Evolutionary conservation across 768 basidiomycete genomes (phyloP).

Genomic region (Amanita subjunquillea): DNA sequence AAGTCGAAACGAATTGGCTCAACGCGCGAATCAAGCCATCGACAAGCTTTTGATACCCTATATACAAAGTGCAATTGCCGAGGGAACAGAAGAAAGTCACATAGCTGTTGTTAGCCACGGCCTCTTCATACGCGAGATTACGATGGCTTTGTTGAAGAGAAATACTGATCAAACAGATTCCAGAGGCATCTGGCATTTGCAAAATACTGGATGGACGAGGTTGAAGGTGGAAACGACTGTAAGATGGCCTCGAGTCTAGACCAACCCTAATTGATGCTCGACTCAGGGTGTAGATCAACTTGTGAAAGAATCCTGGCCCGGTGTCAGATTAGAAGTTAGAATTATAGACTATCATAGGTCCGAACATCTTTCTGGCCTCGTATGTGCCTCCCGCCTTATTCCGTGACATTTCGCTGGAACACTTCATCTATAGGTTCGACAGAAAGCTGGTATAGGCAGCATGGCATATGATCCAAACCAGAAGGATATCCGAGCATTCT

Average conservation of each 20-base stretch:
- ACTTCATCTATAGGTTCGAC: constrained; percentile 30
- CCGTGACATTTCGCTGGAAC: not conserved
- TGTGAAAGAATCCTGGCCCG: constrained; percentile 4
- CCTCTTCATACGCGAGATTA: constrained; percentile 51
- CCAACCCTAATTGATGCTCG: not conserved
- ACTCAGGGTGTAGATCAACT: not conserved
- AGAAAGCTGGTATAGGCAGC: constrained; percentile 69
- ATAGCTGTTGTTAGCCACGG: constrained; percentile 72
- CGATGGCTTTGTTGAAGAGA: constrained; percentile 38
- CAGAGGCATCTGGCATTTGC: constrained; percentile 35
- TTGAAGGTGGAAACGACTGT: constrained; percentile 33
- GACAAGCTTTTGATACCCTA: constrained; percentile 46
- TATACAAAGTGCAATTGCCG: constrained; percentile 28
- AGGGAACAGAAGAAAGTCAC: constrained; percentile 30
- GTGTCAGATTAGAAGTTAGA: constrained; percentile 21
- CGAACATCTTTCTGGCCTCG: constrained; percentile 47
- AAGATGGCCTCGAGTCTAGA: not conserved
- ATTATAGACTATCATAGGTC: constrained; percentile 44
- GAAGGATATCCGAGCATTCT: constrained; percentile 66
- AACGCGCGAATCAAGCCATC: constrained; percentile 41
- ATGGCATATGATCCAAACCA: constrained; percentile 66
- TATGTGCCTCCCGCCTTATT: constrained; percentile 21
- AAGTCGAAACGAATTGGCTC: constrained; percentile 49
- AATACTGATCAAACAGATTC: constrained; percentile 16
- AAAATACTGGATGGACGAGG: constrained; percentile 65